Base-by-base conservation (phyloP, 768 basidiomycete genomes). In the Tephrocybe sp. region DNA sequence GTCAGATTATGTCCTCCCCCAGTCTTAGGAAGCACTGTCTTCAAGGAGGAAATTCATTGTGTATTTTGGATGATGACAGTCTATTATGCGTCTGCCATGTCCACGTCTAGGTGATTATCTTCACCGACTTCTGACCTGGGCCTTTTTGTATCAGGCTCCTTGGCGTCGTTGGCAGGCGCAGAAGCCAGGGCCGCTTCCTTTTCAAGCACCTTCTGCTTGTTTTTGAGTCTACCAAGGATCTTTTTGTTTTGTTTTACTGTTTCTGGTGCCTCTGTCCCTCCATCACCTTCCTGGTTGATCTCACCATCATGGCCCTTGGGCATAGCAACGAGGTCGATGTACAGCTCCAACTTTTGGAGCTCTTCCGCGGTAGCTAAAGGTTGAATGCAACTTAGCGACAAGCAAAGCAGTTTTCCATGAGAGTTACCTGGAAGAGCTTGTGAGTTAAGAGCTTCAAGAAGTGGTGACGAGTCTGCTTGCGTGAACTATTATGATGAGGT, bases 291-390 rank as follows among this genome's bases (percentile, higher is more conserved):
- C 12, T 48, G 69, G 45, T 76, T 74, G 47, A 74, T 72, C 33
- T 76, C 76, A 3, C 60, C 68, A 28, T 82, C 77, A 20, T 70
- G 62, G 52, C 72, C 74, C 58, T 86, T 86, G 6, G 85, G 85
- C 51, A 86, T 70, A 18, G 57, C 24, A 9, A 45, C 28, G 25
- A 61, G 57, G 30, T 58, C 57, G 32, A 71, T 67, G 59, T 91
- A 91, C 2, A 90, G 67, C 45, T 87, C 83, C 1, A 90, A 70
- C 3, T 66, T 61, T 48, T 77, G 71, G 3, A 86, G 62, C 14
- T 83, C 81, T 8, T 73, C 72, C 3, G 61, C 47, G 0, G 75
- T 73, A 4, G 83, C 84, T 86, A 60, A 32, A 21, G 6, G n/a
- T 25, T 21, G 37, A 36, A 36, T 10, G 34, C 6, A 49, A 23